A percentile compares a stretch with the other conserved stretches of the same genome.
Conservation (phyloP, 2,329 filamentous ascomycete species). For the Fusarium graminum region DNA sequence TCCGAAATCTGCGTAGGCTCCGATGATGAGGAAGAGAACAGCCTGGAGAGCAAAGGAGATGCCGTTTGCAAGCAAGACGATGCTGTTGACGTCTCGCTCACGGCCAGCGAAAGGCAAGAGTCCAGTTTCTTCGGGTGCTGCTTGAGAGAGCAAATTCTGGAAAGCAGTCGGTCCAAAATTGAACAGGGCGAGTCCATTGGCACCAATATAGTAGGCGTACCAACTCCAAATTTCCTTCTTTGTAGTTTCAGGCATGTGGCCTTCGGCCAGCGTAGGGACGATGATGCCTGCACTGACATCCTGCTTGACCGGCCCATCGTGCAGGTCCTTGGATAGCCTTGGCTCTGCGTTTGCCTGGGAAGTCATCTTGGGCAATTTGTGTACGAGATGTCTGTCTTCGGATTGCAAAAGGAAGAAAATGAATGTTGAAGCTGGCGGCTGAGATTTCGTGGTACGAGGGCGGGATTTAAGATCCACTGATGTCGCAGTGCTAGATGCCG, state of each 20-base stretch:
- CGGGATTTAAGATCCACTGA: conserved; percentile 13
- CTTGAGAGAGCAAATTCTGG: conserved; percentile 73
- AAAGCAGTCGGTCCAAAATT: conserved; percentile 75
- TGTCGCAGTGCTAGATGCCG: conserved; percentile 11
- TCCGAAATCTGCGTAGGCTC: conserved; percentile 73
- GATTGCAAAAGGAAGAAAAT: neutral
- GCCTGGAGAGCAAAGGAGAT: conserved; percentile 77
- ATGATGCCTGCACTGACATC: conserved; percentile 26
- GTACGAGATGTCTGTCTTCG: neutral
- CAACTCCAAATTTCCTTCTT: conserved; percentile 46
- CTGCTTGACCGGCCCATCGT: conserved; percentile 5
- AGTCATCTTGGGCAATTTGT: neutral
- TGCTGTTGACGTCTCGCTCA: conserved; percentile 71
- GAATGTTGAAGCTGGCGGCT: neutral
- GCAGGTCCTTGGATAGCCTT: conserved; percentile 7
- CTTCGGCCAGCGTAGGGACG: conserved; percentile 26
- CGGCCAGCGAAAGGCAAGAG: conserved; percentile 68
- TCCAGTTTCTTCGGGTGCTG: conserved; percentile 65
- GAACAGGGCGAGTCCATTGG: conserved; percentile 73
- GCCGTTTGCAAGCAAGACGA: conserved; percentile 75
- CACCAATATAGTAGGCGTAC: conserved; percentile 71
- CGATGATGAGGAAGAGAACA: conserved; percentile 65
- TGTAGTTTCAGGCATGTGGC: conserved; percentile 32
- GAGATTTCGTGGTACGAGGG: conserved; percentile 9
- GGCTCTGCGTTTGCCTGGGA: neutral